Base-by-base conservation (phyloP, 768 basidiomycete species). In the Scleroderma citrinum region DNA sequence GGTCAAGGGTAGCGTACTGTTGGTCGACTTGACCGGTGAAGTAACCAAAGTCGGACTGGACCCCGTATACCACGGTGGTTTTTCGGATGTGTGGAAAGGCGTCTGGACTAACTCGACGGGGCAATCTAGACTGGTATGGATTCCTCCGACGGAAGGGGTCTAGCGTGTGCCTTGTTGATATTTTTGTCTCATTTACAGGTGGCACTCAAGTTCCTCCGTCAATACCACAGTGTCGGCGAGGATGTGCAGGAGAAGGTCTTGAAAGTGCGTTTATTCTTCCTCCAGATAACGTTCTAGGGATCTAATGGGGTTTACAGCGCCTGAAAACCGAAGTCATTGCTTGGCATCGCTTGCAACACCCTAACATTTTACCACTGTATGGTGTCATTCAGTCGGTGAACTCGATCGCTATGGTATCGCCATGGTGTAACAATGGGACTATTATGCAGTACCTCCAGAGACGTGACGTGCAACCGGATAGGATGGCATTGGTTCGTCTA, bases 1-100 rank as follows among this genome's bases (percentile, higher is more conserved):
- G 1, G 67, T 82, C 46, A 77, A 76, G 53, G 77, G 73, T 5
- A 69, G 71, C 37, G 59, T 78, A 38, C 57, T 75, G 13, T 55
- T 81, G 49, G 70, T 74, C 36, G 80, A 83, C 54, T 60, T 83
- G 42, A 81, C 80, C 29, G 81, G 81, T 52, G 76, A 78, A 48
- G 72, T 83, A 11, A 64, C 59, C 47, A 69, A 66, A 48, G 60
- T 76, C 16, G 79, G 78, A 2, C 65, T 70, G 40, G 64, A 71
- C 50, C 70, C 80, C 0, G 71, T 78, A 31, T 76, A 69, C 23
- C 72, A 76, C 60, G 81, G 81, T 1, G 72, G 76, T 5, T 83
- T 82, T 48, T 73, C 78, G 26, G 81, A 82, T 57, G 77, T 82
- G 5, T 82, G 79, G 79, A 77, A 78, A 60, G 81, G 77, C 0